Conservation (phyloP, 2,329 filamentous ascomycete genomes). For the Microsporum ferrugineum region DNA sequence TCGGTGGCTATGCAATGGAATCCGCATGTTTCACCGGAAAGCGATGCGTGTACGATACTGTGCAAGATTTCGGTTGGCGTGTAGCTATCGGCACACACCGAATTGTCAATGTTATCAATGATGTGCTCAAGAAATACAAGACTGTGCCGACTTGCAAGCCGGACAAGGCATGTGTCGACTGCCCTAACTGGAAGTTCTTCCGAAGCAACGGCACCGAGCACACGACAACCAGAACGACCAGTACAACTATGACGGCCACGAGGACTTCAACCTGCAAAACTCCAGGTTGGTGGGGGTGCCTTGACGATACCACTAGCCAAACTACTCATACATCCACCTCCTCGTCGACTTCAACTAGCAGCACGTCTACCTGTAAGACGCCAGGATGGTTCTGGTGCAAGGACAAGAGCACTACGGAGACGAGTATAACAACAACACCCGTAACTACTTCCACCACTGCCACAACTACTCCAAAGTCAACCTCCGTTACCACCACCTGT, state of each 20-base stretch:
- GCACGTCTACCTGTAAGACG: constrained; percentile 30
- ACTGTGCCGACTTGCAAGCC: constrained; percentile 62
- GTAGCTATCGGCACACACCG: constrained; percentile 85
- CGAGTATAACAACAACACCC: constrained; percentile 18
- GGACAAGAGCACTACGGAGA: constrained; percentile 24
- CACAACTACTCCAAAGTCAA: constrained; percentile 16
- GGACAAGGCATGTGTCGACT: constrained; percentile 76
- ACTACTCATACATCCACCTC: constrained; percentile 10
- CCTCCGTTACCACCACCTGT: constrained; percentile 18
- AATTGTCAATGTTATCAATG: constrained; percentile 75
- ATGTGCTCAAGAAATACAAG: constrained; percentile 77
- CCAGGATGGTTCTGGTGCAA: constrained; percentile 37
- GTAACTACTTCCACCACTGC: constrained; percentile 16
- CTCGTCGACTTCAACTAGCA: constrained; percentile 18
- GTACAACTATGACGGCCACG: constrained; percentile 45
- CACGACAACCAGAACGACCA: constrained; percentile 51
- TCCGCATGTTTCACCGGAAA: constrained; percentile 80
- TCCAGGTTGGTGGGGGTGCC: constrained; percentile 75
- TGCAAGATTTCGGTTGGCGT: constrained; percentile 82
- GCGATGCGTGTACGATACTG: constrained; percentile 86
- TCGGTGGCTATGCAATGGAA: constrained; percentile 88
- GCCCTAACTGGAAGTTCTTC: constrained; percentile 87
- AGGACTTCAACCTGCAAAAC: constrained; percentile 81
- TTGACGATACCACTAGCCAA: constrained; percentile 39
- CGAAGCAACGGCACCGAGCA: constrained; percentile 78